Percentiles rank a stretch among this genome's conserved stretches.
phyloP scores from a whole-genome alignment of 352 stramenopile species.

The Lagenidium sp. region DNA sequence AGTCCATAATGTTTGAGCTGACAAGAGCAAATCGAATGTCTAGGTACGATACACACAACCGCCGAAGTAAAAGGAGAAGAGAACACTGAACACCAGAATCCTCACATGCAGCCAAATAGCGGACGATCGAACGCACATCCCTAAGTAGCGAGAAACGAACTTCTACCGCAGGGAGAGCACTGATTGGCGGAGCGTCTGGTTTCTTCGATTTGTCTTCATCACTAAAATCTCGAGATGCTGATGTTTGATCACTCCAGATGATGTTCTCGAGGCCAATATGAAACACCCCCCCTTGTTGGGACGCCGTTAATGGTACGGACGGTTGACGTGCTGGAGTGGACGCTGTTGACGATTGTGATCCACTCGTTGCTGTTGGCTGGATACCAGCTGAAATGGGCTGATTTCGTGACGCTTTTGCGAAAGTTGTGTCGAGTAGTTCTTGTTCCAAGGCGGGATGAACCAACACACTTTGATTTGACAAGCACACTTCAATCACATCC shows the following conservation, averaged over 20 bases:
- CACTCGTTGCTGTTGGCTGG: no score
- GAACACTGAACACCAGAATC: slow-evolving; percentile 39
- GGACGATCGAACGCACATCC: slow-evolving; percentile 48
- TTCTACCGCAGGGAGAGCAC: slow-evolving; percentile 33
- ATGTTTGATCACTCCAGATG: slow-evolving; percentile 58
- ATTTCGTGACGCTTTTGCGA: slow-evolving; percentile 20
- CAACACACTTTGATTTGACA: slow-evolving; percentile 69
- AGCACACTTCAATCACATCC: slow-evolving; percentile 64
- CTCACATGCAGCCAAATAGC: slow-evolving; percentile 50
- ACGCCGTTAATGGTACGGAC: slow-evolving; percentile 6
- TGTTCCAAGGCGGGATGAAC: slow-evolving; percentile 58
- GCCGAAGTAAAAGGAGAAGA: slow-evolving; percentile 45
- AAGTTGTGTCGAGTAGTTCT: slow-evolving; percentile 63
- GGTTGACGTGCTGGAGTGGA: slow-evolving; percentile 1
- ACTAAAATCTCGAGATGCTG: slow-evolving; percentile 9
- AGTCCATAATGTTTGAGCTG: slow-evolving; percentile 73
- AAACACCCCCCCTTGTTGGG: slow-evolving; percentile 49
- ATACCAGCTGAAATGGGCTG: no score
- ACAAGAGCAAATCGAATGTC: slow-evolving; percentile 67
- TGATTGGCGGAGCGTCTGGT: slow-evolving; percentile 5
- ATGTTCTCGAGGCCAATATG: slow-evolving; percentile 73
- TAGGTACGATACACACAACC: slow-evolving; percentile 55
- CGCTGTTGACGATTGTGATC: neutral
- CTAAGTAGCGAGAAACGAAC: slow-evolving; percentile 68
- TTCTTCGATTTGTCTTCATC: slow-evolving; percentile 6